Conservation (phyloP, 768 basidiomycete species). For the Mycena latifolia region DNA sequence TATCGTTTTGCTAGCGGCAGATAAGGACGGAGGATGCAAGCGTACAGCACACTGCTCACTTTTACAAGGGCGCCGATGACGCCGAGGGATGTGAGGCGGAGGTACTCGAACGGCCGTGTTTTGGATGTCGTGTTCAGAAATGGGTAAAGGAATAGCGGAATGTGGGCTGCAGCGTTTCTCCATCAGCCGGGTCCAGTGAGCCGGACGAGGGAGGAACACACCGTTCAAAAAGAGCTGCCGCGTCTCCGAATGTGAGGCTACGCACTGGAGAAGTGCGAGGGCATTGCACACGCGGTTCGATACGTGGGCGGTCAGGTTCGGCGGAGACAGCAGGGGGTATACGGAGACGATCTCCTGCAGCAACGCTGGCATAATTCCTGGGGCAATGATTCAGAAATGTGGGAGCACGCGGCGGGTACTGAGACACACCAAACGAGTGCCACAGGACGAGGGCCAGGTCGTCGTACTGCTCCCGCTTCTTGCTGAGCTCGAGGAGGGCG, state of each 20-base stretch:
- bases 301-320: constrained; percentile 96
- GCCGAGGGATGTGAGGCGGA: constrained; percentile 98
- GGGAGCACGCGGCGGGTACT: not conserved
- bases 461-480: constrained; percentile 99
- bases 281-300: constrained; percentile 99
- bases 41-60: constrained; percentile 55
- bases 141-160: constrained; percentile 98
- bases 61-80: constrained; percentile 99
- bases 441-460: constrained; percentile 97
- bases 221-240: constrained; percentile 95
- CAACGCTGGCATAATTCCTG: constrained; percentile 97
- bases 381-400: constrained; percentile 4
- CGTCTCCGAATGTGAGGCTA: constrained; percentile 97
- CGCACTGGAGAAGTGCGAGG: constrained; percentile 96
- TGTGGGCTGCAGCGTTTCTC: constrained; percentile 84
- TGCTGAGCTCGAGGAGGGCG: constrained; percentile 95
- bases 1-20: constrained; percentile 91
- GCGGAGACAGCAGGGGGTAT: constrained; percentile 95
- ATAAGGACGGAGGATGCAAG: constrained; percentile 4
- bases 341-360: constrained; percentile 99
- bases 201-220: constrained; percentile 48
- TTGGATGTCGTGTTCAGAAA: constrained; percentile 99
- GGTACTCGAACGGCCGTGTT: constrained; percentile 99
- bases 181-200: constrained; percentile 57
- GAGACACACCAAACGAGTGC: constrained; percentile 91